Percentiles rank a stretch among this genome's conserved stretches.
These are phyloP conservation scores for Umbelopsis sp. DNA, from an alignment of 371 early-diverging fungal species.

Conservation along the genomic window DNA sequence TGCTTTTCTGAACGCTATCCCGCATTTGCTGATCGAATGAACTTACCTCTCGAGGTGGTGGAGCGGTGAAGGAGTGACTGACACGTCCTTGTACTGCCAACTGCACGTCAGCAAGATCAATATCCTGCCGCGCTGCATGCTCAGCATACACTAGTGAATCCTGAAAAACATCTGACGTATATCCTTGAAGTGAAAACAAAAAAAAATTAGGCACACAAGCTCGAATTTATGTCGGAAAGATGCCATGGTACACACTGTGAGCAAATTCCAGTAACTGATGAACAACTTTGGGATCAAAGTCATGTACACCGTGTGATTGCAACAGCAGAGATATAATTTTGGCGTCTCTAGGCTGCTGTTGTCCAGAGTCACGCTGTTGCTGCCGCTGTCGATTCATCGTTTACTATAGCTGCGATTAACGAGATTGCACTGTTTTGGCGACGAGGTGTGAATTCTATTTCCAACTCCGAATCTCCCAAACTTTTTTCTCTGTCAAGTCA, in stretches of 20 bases:
- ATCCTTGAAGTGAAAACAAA: conserved; percentile 61
- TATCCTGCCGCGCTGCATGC: conserved; percentile 83
- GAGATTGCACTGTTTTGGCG: too few relatives aligned
- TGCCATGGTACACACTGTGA: conserved; percentile 60
- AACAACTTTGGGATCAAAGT: conserved; percentile 97
- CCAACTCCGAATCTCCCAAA: too few relatives aligned
- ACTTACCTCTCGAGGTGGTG: conserved; percentile 87
- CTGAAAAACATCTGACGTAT: conserved; percentile 92
- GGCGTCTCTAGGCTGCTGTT: conserved; percentile 81
- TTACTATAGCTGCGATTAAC: neutral
- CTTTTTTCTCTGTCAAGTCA: too few relatives aligned
- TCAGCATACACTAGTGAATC: conserved; percentile 96
- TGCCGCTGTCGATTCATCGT: conserved; percentile 15
- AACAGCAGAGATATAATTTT: conserved; percentile 92
- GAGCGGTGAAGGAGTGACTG: conserved; percentile 87
- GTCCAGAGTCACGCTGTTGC: conserved; percentile 6
- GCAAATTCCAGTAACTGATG: conserved; percentile 96
- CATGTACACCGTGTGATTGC: conserved; percentile 90
- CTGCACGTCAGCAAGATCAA: conserved; percentile 92
- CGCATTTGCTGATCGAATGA: neutral
- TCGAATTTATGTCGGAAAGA: neutral
- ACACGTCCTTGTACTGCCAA: conserved; percentile 92
- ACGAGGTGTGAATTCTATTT: too few relatives aligned
- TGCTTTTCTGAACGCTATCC: neutral
- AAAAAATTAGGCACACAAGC: neutral